phyloP scores from a whole-genome alignment of 805 yeast species.

The Lachancea meyersii region DNA sequence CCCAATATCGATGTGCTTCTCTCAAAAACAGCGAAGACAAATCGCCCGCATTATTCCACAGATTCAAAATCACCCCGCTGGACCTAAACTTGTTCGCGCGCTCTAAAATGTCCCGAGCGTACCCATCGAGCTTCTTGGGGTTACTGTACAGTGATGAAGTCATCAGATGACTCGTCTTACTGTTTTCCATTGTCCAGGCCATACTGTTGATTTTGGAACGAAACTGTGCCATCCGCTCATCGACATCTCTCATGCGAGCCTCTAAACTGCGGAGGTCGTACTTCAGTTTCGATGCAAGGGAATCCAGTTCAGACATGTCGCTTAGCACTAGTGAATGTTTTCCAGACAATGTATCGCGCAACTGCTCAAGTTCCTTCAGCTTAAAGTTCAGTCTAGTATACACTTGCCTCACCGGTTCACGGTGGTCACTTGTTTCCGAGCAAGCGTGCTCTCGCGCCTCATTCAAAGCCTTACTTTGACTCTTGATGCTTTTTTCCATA shows the following conservation, averaged over 20 bases:
- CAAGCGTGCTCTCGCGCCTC: slow-evolving; percentile 9
- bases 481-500: slow-evolving; percentile 14
- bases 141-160: slow-evolving; percentile 3
- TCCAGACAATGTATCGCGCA: slow-evolving; percentile 19
- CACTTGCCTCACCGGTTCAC: slow-evolving; percentile 10
- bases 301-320: slow-evolving; percentile 45
- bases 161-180: slow-evolving; percentile 3
- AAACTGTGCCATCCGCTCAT: slow-evolving; percentile 48
- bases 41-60: slow-evolving; percentile 2
- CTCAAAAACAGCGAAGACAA: slow-evolving; percentile 1
- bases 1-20: slow-evolving; percentile 3
- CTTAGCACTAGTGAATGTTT: slow-evolving; percentile 33
- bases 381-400: slow-evolving; percentile 17
- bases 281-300: slow-evolving; percentile 52
- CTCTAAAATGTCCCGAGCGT: slow-evolving; percentile 7
- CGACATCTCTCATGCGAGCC: slow-evolving; percentile 61
- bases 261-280: slow-evolving; percentile 59
- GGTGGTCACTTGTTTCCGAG: background rate
- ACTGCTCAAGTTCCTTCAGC: slow-evolving; percentile 17
- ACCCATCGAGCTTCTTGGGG: slow-evolving; percentile 7
- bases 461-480: slow-evolving; percentile 9
- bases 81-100: slow-evolving; percentile 1
- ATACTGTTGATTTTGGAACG: slow-evolving; percentile 23
- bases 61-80: slow-evolving; percentile 3
- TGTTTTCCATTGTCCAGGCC: slow-evolving; percentile 4